Evolutionary conservation across 108 stramenopile genomes (phyloP), one percentile per base, ranked within the genome.

Genomic region (Skeletonema costatum): DNA sequence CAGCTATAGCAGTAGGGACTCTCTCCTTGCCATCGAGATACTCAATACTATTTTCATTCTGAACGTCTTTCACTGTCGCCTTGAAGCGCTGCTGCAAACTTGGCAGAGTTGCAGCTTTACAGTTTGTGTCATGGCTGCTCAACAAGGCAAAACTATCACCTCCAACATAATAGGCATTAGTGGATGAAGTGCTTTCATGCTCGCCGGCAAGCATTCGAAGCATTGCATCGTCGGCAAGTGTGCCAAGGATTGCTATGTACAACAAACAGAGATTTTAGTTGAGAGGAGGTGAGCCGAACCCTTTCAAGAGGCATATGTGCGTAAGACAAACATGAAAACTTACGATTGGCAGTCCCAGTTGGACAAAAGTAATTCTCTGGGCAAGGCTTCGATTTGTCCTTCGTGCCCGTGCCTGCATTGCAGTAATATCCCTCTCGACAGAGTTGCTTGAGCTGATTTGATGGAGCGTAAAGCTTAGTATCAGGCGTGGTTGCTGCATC

Each of bases 401-500:
- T 75, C 1, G 63, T 76, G 33, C 89, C 91, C 12, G 91, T 93
- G 4, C 87, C 92, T 38, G 86, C 86, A 16, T 38, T 63, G 77
- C 95, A 96, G 65, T 68, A 77, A 62, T 81, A 85, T 8, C 93
- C 92, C 32, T 78, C 90, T 25, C 83, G 77, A 69, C 95, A 96
- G 30, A 96, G 76, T 33, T 51, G 60, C 14, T 62, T 66, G 65
- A 88, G 91, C 66, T 94, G 91, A 16, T 88, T 85, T 58, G 50
- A 51, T 30, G 93, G 87, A 11, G 92, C 85, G 53, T 82, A 63
- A 13, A 96, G 75, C 17, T 71, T 64, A 0, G 77, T 73, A 60
- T 96, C 95, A 5, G 95, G 93, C 5, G 95, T 96, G 19, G 95
- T 95, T 17, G 90, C 95, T 68, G 88, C 92, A 42, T 88, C 89